Conservation (phyloP, 352 stramenopile species). For the Pythium biforme region DNA sequence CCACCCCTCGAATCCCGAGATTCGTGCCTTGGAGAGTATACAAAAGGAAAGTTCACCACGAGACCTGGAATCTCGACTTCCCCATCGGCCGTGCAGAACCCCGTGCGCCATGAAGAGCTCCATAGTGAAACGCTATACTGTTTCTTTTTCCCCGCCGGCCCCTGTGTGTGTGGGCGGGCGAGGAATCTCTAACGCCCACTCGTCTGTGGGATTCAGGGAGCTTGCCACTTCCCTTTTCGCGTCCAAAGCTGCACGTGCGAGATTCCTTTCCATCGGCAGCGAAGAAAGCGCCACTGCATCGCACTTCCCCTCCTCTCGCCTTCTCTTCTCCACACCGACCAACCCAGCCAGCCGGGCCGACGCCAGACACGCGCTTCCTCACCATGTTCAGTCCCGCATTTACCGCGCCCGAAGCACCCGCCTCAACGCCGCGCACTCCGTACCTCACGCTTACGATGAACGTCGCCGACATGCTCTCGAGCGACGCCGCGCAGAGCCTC, state of each 20-base stretch:
- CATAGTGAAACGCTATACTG: constrained; percentile 39
- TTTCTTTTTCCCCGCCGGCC: constrained; percentile 34
- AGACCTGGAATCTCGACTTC: constrained; percentile 16
- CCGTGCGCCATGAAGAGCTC: background rate
- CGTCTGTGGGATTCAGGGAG: constrained; percentile 10
- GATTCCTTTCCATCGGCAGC: constrained; percentile 13
- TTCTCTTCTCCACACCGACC: background rate
- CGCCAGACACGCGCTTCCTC: background rate
- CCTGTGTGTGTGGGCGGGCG: background rate
- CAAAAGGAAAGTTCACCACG: background rate
- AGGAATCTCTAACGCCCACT: constrained; percentile 26
- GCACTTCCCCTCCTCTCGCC: too few relatives aligned
- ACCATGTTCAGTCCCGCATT: constrained; percentile 27
- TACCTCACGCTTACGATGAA: constrained; percentile 19
- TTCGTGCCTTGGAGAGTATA: constrained; percentile 3
- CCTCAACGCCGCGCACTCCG: background rate
- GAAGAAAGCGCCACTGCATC: constrained; percentile 7
- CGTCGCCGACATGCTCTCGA: constrained; percentile 28
- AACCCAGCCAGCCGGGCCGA: background rate
- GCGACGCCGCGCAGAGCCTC: background rate
- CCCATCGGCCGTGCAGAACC: background rate
- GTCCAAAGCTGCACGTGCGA: constrained; percentile 2
- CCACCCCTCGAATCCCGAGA: constrained; percentile 25
- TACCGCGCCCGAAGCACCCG: constrained; percentile 8
- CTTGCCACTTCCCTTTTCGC: constrained; percentile 19